phyloP scores from a whole-genome alignment of 2,329 filamentous ascomycete genomes.

The Colletotrichum sp. region DNA sequence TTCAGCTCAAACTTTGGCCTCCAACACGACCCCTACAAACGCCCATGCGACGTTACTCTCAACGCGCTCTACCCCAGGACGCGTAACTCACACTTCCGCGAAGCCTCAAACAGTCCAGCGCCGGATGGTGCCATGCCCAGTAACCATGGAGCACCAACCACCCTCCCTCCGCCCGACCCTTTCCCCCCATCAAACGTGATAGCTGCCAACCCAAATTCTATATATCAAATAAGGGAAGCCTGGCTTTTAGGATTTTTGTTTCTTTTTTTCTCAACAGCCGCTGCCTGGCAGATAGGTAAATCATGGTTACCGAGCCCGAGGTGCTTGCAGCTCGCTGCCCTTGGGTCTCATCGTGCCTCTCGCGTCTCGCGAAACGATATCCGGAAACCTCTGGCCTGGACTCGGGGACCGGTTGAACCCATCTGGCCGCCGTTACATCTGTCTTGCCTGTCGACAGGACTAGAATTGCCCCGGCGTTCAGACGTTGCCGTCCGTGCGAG shows the following conservation, averaged over 20 bases:
- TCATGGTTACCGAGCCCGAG: background rate
- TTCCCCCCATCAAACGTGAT: background rate
- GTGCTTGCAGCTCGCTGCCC: background rate
- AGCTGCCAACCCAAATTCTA: slow-evolving; percentile 9
- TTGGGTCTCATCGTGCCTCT: background rate
- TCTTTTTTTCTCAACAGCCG: background rate
- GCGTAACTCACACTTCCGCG: slow-evolving; percentile 5
- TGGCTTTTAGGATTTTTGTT: background rate
- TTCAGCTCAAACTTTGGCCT: background rate
- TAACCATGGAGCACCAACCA: background rate
- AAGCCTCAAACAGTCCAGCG: slow-evolving; percentile 10
- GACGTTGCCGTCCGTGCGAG: slow-evolving; percentile 13
- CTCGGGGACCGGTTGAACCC: slow-evolving; percentile 5
- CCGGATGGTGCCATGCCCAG: background rate
- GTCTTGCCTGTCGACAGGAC: slow-evolving; percentile 1
- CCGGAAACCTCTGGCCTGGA: background rate
- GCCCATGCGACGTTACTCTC: background rate
- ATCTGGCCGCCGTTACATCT: slow-evolving; percentile 13
- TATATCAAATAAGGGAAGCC: background rate
- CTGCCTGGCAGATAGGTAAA: background rate
- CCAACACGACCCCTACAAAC: background rate
- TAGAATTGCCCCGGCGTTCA: background rate
- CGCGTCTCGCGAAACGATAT: background rate
- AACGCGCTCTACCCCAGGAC: background rate
- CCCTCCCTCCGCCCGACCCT: background rate